A percentile compares a stretch with the other conserved stretches of the same genome.
Evolutionary conservation across 805 yeast genomes (phyloP).

Genomic region (Metschnikowia dekortorum): DNA sequence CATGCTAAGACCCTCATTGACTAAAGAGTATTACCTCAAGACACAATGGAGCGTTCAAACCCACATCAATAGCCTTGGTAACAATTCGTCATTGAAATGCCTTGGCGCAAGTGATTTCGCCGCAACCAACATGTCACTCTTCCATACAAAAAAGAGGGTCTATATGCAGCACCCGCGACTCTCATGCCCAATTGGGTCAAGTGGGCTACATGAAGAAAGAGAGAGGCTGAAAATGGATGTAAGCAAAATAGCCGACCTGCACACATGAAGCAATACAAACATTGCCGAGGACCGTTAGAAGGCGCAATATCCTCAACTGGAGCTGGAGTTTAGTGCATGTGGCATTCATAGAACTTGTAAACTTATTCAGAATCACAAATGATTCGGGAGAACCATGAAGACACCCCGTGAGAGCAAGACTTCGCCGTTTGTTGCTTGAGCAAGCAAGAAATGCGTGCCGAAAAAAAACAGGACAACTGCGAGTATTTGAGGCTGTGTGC

Average conservation of each 20-base stretch:
- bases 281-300: not conserved
- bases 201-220: constrained; percentile 10
- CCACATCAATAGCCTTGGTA: not conserved
- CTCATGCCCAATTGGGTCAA: constrained; percentile 8
- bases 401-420: not conserved
- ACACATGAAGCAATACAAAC: constrained; percentile 5
- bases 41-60: not conserved
- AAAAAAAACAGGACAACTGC: constrained; percentile 8
- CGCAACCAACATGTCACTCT: constrained; percentile 2
- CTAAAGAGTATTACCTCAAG: not conserved
- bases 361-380: too few relatives aligned
- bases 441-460: constrained; percentile 10
- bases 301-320: not conserved
- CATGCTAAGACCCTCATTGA: not conserved
- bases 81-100: not conserved
- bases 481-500: constrained; percentile 9
- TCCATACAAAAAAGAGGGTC: not conserved
- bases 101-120: not conserved
- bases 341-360: too few relatives aligned
- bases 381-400: too few relatives aligned
- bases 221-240: constrained; percentile 4
- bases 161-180: not conserved
- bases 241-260: constrained; percentile 10
- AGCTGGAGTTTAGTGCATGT: not conserved
- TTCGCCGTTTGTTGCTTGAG: constrained; percentile 5